These are phyloP conservation scores for Lichtheimia corymbifera DNA, from an alignment of 371 early-diverging fungal genomes.

Conservation along the genomic window DNA sequence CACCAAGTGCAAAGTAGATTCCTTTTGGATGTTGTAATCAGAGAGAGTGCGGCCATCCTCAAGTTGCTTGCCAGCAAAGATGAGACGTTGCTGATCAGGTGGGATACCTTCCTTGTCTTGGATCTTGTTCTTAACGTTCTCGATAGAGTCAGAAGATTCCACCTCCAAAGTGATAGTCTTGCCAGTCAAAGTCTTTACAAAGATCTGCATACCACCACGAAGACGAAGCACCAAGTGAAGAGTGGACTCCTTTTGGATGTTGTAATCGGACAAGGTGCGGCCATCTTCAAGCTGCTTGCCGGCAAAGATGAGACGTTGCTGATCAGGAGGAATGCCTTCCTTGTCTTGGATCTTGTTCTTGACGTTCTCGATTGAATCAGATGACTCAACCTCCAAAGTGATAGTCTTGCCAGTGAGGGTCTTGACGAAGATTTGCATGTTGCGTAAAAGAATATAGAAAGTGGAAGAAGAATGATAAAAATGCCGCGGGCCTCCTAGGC, in stretches of 20 bases:
- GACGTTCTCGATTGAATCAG: conserved; percentile 89
- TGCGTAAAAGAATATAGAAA: neutral
- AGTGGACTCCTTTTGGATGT: conserved; percentile 81
- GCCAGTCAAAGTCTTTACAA: conserved; percentile 85
- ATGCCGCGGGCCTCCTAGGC: too few relatives aligned
- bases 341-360: conserved; percentile 96
- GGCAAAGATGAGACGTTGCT: conserved; percentile 85
- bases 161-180: conserved; percentile 94
- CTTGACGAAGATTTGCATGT: conserved; percentile 54
- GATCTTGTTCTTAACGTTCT: conserved; percentile 90
- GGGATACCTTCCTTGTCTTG: conserved; percentile 97
- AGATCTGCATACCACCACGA: conserved; percentile 65
- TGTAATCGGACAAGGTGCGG: conserved; percentile 74
- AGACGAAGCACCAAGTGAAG: conserved; percentile 91
- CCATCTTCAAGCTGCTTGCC: conserved; percentile 88
- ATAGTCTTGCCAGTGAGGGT: conserved; percentile 94
- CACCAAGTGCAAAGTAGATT: conserved; percentile 90
- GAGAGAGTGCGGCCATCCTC: conserved; percentile 79
- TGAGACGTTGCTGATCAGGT: conserved; percentile 84
- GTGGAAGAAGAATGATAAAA: neutral
- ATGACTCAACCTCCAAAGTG: conserved; percentile 90
- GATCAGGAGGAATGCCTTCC: conserved; percentile 92
- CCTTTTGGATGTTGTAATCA: conserved; percentile 74
- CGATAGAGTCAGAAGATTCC: conserved; percentile 85
- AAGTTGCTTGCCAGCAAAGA: conserved; percentile 85